Base-by-base conservation (phyloP, 2,329 filamentous ascomycete species). In the Calonectria montana region DNA sequence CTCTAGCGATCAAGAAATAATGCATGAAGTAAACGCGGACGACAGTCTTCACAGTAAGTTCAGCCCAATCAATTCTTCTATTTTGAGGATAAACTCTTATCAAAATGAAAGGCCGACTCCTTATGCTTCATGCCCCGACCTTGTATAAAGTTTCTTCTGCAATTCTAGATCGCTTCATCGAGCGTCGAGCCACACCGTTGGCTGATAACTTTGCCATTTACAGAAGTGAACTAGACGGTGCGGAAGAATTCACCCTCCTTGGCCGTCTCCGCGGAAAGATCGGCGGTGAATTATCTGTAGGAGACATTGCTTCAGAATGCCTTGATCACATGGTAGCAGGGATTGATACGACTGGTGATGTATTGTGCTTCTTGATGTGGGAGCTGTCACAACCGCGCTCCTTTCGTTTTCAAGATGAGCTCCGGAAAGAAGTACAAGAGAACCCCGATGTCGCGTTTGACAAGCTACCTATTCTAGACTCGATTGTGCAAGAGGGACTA, bases 311-410 rank as follows among this genome's bases (percentile, higher is more conserved):
- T 0, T 91, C 91, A n/a, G 92, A 94, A 81, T 92, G 90, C 75
- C 87, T 92, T 70, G 92, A 94, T 75, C 91, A 94, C 79, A 90
- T 93, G 89, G 90, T 88, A 0, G 92, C 92, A 0, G 92, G 91
- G 0, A 92, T 93, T 69, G 92, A 93, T 77, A 93, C 92, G 0
- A 93, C 91, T 0, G 91, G 91, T 21, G 91, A 93, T 74, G 90
- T 86, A 0, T 83, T 94, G 0, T 93, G 91, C 76, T 93, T 93
- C 77, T 84, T 94, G 12, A 91, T 94, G 88, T 91, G 91, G 87
- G 88, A 93, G 77, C 84, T 94, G 2, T 93, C 92, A 1, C 88
- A 89, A 74, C 89, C 90, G 1, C 81, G 85, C 1, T 91, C 88
- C 4, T 73, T 83, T 0, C 65, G 77, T 2, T 83, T 89, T 53